Conservation (phyloP, 345 rosid species). For the Syzygium grande region DNA sequence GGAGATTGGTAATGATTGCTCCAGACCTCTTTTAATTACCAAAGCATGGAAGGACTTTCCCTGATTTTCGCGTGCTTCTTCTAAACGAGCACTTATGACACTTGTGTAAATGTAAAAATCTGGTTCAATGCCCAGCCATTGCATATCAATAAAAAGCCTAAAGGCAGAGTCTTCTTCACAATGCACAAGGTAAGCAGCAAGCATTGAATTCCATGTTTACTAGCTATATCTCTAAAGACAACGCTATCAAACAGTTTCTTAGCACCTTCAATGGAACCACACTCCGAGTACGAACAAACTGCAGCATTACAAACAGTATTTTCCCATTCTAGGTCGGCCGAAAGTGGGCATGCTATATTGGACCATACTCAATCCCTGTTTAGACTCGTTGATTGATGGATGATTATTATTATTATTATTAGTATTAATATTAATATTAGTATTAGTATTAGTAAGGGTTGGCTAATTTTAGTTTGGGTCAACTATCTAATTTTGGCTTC, state of each 20-base stretch:
- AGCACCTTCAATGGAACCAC: conserved; percentile 52
- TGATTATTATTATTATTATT: too few species aligned
- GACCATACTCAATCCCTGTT: background rate
- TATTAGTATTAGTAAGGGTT: too few species aligned
- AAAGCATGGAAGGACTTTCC: conserved; percentile 53
- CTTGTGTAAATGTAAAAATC: conserved; percentile 68
- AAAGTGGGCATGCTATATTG: background rate
- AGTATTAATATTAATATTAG: too few species aligned
- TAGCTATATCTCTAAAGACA: conserved; percentile 42
- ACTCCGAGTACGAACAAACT: conserved; percentile 50
- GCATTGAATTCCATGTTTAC: conserved; percentile 70
- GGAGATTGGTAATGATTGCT: conserved; percentile 35
- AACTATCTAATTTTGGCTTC: too few species aligned
- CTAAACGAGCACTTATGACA: conserved; percentile 48
- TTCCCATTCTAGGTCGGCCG: background rate
- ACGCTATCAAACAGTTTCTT: conserved; percentile 44
- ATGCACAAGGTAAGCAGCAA: conserved; percentile 50
- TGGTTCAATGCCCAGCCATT: conserved; percentile 23
- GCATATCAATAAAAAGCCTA: conserved; percentile 45
- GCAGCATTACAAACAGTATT: conserved; percentile 54
- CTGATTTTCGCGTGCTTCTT: conserved; percentile 13
- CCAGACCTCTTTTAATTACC: conserved; percentile 62
- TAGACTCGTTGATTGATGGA: too few species aligned
- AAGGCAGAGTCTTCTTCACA: conserved; percentile 38
- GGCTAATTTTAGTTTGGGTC: too few species aligned